A percentile compares a stretch with the other conserved stretches of the same genome.
Evolutionary conservation across 2,329 filamentous ascomycete species (phyloP).

Genomic region (Fonsecaea erecta): DNA sequence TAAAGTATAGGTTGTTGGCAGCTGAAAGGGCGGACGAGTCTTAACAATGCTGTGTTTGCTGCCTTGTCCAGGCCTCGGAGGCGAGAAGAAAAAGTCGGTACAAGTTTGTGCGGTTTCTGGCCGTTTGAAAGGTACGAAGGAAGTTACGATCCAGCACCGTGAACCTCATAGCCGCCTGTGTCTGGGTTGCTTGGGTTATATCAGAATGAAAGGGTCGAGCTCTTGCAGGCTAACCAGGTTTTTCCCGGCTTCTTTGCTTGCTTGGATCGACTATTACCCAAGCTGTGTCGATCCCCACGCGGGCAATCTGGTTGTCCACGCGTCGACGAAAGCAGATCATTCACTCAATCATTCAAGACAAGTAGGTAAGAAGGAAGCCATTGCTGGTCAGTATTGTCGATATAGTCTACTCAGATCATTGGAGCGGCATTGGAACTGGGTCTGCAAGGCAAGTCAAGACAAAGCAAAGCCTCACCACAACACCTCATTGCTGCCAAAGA

Average conservation of each 20-base stretch:
- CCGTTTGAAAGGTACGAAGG: background rate
- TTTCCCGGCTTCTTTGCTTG: background rate
- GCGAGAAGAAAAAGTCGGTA: too few species aligned
- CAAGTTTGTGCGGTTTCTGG: background rate
- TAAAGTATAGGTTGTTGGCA: too few species aligned
- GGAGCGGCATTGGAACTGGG: too few species aligned
- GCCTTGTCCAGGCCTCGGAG: too few species aligned
- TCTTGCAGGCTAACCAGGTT: background rate
- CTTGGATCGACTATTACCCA: background rate
- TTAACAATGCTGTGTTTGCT: too few species aligned
- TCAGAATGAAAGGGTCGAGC: background rate
- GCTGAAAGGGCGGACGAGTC: too few species aligned
- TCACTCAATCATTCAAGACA: background rate
- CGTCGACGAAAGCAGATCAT: background rate
- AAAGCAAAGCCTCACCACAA: background rate
- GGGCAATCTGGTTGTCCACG: too few species aligned
- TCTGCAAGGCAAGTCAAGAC: background rate
- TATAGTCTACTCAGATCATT: too few species aligned
- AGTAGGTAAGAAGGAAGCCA: background rate
- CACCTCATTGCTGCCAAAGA: background rate
- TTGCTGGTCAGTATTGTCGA: too few species aligned
- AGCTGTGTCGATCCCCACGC: too few species aligned
- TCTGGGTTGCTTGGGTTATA: background rate
- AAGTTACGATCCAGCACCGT: background rate
- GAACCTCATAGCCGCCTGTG: too few species aligned